Percentiles rank a stretch among this genome's conserved stretches.
These are phyloP conservation scores for Hortaea werneckii DNA, from an alignment of 2,329 filamentous ascomycete genomes.

Conservation along the genomic window DNA sequence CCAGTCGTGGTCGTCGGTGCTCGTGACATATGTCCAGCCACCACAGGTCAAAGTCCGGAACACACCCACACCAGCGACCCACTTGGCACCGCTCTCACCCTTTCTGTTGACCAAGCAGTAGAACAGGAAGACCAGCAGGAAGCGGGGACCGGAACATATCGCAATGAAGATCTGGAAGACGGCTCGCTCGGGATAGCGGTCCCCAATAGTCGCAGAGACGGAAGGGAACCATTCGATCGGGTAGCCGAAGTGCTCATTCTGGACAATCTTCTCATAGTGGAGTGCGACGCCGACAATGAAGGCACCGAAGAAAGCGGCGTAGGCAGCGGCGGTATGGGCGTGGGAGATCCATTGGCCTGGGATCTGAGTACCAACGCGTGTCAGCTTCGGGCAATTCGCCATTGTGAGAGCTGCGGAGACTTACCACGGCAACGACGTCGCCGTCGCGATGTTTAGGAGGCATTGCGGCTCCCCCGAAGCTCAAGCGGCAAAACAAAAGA, in stretches of 20 bases:
- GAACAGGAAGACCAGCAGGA: slow-evolving; percentile 82
- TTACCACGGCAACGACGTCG: slow-evolving; percentile 51
- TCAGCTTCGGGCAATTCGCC: slow-evolving; percentile 5
- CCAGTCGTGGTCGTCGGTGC: slow-evolving; percentile 96
- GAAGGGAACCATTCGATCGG: slow-evolving; percentile 32
- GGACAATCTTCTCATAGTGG: slow-evolving; percentile 93
- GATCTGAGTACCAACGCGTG: slow-evolving; percentile 32
- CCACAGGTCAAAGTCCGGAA: slow-evolving; percentile 89
- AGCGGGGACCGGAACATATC: slow-evolving; percentile 87
- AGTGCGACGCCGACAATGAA: slow-evolving; percentile 66
- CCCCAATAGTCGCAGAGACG: slow-evolving; percentile 69
- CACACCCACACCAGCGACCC: slow-evolving; percentile 68
- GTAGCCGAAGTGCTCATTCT: slow-evolving; percentile 74
- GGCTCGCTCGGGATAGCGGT: slow-evolving; percentile 90
- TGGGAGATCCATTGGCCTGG: slow-evolving; percentile 87
- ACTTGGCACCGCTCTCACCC: slow-evolving; percentile 62
- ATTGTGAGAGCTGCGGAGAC: slow-evolving; percentile 11
- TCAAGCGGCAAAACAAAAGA: not conserved
- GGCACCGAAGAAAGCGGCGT: slow-evolving; percentile 77
- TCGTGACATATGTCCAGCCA: slow-evolving; percentile 97
- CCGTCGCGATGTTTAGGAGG: slow-evolving; percentile 53
- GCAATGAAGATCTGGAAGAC: slow-evolving; percentile 98
- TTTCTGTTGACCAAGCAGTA: slow-evolving; percentile 77
- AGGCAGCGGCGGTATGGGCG: slow-evolving; percentile 74
- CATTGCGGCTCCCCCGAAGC: slow-evolving; percentile 31